Conservation (phyloP, 192 early-diverging fungal species). For the Coemansia sp. region DNA sequence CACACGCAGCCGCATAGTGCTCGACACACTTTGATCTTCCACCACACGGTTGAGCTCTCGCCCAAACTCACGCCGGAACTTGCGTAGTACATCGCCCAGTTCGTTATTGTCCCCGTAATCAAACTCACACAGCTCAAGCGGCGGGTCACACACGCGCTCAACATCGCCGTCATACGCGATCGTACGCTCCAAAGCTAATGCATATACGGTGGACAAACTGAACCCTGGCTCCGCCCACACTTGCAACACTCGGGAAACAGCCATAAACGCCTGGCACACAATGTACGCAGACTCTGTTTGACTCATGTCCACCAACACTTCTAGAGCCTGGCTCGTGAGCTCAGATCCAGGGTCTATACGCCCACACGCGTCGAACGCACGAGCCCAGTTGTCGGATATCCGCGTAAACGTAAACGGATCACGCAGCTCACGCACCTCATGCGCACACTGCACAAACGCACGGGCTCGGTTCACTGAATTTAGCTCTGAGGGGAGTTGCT, state of each 20-base stretch:
- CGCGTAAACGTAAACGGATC: slow-evolving; percentile 36
- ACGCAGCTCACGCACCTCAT: slow-evolving; percentile 5
- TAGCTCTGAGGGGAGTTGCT: slow-evolving; percentile 4
- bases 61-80: slow-evolving; percentile 17
- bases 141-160: slow-evolving; percentile 9
- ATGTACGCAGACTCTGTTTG: slow-evolving; percentile 17
- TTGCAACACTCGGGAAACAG: not conserved
- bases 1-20: not conserved
- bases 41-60: not conserved
- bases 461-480: not conserved
- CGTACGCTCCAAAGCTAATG: not conserved
- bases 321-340: not conserved
- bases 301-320: slow-evolving; percentile 18
- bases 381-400: slow-evolving; percentile 17
- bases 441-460: slow-evolving; percentile 17
- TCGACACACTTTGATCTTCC: not conserved
- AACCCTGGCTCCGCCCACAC: slow-evolving; percentile 2
- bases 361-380: slow-evolving; percentile 4
- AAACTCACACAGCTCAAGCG: slow-evolving; percentile 31
- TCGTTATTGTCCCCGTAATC: slow-evolving; percentile 21
- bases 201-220: slow-evolving; percentile 17
- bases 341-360: not conserved
- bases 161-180: not conserved
- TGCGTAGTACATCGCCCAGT: slow-evolving; percentile 12
- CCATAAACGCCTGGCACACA: slow-evolving; percentile 29